phyloP scores from a whole-genome alignment of 2,329 filamentous ascomycete species.

The Cercospora zeae-maydis region DNA sequence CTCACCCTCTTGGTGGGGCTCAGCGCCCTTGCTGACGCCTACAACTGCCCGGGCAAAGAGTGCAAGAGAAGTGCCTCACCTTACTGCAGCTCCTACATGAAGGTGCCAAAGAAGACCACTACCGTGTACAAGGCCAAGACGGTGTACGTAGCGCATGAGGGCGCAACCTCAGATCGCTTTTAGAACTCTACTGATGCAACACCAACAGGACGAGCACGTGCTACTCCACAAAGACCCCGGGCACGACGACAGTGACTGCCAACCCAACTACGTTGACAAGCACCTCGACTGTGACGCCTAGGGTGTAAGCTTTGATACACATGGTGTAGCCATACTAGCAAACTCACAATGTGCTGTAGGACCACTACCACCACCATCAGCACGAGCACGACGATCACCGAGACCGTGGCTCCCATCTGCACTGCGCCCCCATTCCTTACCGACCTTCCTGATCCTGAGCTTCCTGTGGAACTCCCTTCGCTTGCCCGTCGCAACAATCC shows the following conservation, averaged over 20 bases:
- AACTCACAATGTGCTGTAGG: not conserved
- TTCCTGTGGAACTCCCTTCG: not conserved
- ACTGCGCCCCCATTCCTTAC: not conserved
- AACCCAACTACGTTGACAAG: not conserved
- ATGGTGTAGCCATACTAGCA: no score
- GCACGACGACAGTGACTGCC: not conserved
- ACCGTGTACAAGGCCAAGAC: not conserved
- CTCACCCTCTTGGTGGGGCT: not conserved
- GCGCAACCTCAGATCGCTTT: not conserved
- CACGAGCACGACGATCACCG: not conserved
- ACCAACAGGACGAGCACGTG: not conserved
- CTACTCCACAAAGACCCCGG: not conserved
- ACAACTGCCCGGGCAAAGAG: conserved; percentile 6
- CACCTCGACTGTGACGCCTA: not conserved
- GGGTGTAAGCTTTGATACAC: not conserved
- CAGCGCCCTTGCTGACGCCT: conserved; percentile 2
- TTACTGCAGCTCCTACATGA: conserved; percentile 10
- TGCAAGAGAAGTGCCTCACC: conserved; percentile 1
- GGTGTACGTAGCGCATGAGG: not conserved
- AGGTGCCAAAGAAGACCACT: conserved; percentile 1
- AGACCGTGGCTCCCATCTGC: not conserved
- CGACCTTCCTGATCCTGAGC: not conserved
- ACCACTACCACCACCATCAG: not conserved
- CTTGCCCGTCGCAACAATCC: not conserved
- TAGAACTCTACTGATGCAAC: not conserved